Evolutionary conservation across 257 asterid species (phyloP), one percentile per base, ranked within the genome.

Genomic region (Petunia secreta): DNA sequence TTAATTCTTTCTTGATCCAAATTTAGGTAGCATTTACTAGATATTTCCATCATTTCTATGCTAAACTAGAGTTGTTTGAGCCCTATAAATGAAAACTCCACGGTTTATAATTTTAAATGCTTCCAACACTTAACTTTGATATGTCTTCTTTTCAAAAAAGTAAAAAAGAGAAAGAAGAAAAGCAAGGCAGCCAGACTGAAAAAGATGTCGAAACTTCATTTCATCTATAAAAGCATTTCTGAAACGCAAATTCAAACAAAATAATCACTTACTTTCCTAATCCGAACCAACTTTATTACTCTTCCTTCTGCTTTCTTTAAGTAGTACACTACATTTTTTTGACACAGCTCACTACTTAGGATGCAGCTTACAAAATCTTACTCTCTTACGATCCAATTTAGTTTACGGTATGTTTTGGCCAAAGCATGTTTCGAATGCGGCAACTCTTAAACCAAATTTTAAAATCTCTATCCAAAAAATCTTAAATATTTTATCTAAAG

Each of bases 191-290:
- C 5, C 34, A 55, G 15, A 68, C 41, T 2, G 59, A 69, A 48
- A 16, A 69, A 48, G 11, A 25, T 25, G 77, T 71, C 77, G 13
- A 48, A 71, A 71, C n/a, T n/a, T n/a, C n/a, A 71, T 71, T 48
- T 71, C 13, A 3, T 11, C 25, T 34, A 2, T 11, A 4, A 71
- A 34, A 46, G 8, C 11, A 59, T 71, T 10, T 50, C 16, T 73
- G 62, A 11, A 71, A 16, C 43, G 62, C 77, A 71, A 71, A 71
- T 25, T 50, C 6, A 71, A 71, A 71, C 5, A 63, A 63, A 63
- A 43, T 1, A 34, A 34, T 3, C 77, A 50, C 62, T 73, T 73
- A 48, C 1, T 13, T 34, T 44, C 11, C 8, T 6, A 2, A 46
- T 48, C 11, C 3, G 34, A 48, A 34, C 13, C 7, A 73, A 50